Percentiles rank a stretch among this genome's conserved stretches.
Evolutionary conservation across 306 rosid species (phyloP).

Genomic region (Senna siamea): DNA sequence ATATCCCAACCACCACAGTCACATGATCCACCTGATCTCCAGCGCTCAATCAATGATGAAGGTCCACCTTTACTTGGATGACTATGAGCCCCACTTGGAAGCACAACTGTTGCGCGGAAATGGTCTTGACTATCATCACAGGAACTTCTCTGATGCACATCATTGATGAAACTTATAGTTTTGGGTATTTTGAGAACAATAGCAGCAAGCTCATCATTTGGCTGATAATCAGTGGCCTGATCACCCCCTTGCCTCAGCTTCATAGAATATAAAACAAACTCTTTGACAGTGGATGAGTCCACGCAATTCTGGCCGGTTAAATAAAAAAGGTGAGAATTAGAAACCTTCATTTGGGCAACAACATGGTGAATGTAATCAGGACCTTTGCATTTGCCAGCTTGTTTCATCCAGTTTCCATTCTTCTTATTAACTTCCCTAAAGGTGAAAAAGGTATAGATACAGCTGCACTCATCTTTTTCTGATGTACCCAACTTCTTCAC

Average conservation of each 20-base stretch:
- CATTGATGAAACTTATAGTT: constrained; percentile 32
- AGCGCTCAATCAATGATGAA: constrained; percentile 89
- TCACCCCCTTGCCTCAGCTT: constrained; percentile 59
- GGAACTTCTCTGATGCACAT: constrained; percentile 38
- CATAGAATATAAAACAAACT: constrained; percentile 78
- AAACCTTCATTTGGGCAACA: constrained; percentile 89
- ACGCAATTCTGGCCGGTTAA: constrained; percentile 38
- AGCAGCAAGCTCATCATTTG: constrained; percentile 91
- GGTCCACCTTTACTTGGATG: constrained; percentile 95
- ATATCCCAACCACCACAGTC: constrained; percentile 99
- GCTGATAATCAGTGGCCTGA: constrained; percentile 66
- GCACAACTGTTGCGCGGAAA: constrained; percentile 69
- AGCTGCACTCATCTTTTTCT: constrained; percentile 50
- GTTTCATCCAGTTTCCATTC: constrained; percentile 75
- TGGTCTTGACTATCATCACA: constrained; percentile 39
- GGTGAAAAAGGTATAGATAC: constrained; percentile 72
- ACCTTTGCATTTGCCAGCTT: constrained; percentile 72
- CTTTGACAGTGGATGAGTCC: constrained; percentile 54
- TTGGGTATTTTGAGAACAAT: constrained; percentile 69
- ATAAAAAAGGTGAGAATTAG: constrained; percentile 55
- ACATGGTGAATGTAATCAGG: constrained; percentile 65
- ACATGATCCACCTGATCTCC: constrained; percentile 92
- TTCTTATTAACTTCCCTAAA: constrained; percentile 80
- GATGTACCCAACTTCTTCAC: constrained; percentile 63
- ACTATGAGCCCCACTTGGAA: constrained; percentile 89